phyloP scores from a whole-genome alignment of 306 rosid genomes.

The Clitoria ternatea region DNA sequence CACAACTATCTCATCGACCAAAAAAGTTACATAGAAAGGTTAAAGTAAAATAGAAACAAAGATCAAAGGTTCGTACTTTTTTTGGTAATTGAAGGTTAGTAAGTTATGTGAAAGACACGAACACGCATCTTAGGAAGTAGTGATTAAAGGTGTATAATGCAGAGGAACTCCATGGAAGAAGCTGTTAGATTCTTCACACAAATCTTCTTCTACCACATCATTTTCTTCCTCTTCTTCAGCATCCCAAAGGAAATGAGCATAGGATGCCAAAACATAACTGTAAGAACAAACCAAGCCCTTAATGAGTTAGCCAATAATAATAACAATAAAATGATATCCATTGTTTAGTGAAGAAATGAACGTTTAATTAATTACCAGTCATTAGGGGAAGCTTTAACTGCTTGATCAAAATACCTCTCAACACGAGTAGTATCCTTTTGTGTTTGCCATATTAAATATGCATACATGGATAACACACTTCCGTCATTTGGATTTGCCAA shows the following conservation, averaged over 20 bases:
- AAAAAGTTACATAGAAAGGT: too few relatives aligned
- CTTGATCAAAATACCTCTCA: conserved; percentile 58
- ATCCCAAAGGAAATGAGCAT: conserved; percentile 91
- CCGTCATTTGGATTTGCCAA: conserved; percentile 70
- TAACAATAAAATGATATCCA: too few relatives aligned
- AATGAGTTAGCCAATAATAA: background rate
- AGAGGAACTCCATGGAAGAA: conserved; percentile 48
- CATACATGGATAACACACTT: conserved; percentile 55
- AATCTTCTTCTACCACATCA: conserved; percentile 28
- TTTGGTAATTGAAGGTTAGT: too few relatives aligned
- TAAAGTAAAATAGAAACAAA: too few relatives aligned
- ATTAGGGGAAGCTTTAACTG: conserved; percentile 64
- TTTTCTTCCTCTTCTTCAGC: conserved; percentile 58
- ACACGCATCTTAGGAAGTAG: too few relatives aligned
- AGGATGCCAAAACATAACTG: conserved; percentile 80
- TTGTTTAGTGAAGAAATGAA: too few relatives aligned
- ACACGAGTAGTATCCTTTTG: conserved; percentile 64
- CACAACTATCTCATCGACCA: too few relatives aligned
- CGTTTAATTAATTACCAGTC: too few relatives aligned
- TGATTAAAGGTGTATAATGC: too few relatives aligned
- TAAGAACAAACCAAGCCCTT: conserved; percentile 26
- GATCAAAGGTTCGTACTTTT: too few relatives aligned
- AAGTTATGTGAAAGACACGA: too few relatives aligned
- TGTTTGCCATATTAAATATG: conserved; percentile 65
- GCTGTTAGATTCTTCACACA: conserved; percentile 22